Evolutionary conservation across 2,329 filamentous ascomycete species (phyloP).

Genomic region (Colletotrichum incanum): DNA sequence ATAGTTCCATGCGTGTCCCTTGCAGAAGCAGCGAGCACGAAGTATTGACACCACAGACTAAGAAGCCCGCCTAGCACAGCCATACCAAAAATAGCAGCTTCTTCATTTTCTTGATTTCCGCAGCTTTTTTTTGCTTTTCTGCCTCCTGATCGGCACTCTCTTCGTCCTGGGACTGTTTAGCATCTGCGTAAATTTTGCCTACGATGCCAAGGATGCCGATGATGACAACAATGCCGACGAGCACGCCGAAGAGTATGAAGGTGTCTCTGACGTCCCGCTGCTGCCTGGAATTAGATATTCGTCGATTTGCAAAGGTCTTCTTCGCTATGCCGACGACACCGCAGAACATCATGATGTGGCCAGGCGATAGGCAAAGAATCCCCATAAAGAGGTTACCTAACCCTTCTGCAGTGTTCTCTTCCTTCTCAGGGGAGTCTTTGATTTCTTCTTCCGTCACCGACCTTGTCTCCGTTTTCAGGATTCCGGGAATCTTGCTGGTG

Average conservation of each 20-base stretch:
- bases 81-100: background rate
- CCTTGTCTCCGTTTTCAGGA: background rate
- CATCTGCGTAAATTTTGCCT: too few relatives aligned
- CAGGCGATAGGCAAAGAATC: background rate
- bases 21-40: constrained; percentile 2
- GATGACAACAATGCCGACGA: background rate
- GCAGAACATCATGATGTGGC: background rate
- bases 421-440: background rate
- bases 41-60: constrained; percentile 12
- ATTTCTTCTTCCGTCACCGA: background rate
- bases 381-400: background rate
- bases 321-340: background rate
- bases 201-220: background rate
- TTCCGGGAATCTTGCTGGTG: background rate
- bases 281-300: background rate
- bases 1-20: constrained; percentile 7
- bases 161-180: background rate
- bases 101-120: background rate
- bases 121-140: background rate
- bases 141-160: background rate
- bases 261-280: background rate
- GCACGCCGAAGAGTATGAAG: background rate
- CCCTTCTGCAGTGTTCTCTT: background rate
- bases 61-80: background rate
- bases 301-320: background rate